Percentiles rank a stretch among this genome's conserved stretches.
Evolutionary conservation across 768 basidiomycete species (phyloP).

Genomic region (Tylopilus rubrobrunneus): DNA sequence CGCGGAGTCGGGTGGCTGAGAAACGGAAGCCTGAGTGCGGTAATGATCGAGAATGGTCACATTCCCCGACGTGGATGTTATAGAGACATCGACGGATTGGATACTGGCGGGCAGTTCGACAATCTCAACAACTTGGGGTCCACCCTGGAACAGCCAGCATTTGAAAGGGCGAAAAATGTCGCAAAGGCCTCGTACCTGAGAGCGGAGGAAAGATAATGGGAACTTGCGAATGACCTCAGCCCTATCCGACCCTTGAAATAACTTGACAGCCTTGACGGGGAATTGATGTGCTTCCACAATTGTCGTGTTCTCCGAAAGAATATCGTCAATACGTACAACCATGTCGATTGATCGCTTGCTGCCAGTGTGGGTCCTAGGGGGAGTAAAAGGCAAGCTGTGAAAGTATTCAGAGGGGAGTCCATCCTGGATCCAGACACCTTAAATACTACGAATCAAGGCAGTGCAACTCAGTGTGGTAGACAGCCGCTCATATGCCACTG

Average conservation of each 20-base stretch:
- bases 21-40: background rate
- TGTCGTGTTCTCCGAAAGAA: background rate
- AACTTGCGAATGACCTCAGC: constrained; percentile 20
- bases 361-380: background rate
- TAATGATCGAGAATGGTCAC: constrained; percentile 16
- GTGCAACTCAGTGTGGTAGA: background rate
- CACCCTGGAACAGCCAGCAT: constrained; percentile 11
- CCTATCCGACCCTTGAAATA: constrained; percentile 10
- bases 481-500: too few species aligned
- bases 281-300: constrained; percentile 11
- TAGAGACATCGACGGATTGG: constrained; percentile 8
- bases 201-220: constrained; percentile 12
- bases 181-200: background rate
- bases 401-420: background rate
- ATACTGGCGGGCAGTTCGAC: constrained; percentile 10
- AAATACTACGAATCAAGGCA: background rate
- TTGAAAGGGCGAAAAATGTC: background rate
- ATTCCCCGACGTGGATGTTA: constrained; percentile 8
- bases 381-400: background rate
- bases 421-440: too few species aligned
- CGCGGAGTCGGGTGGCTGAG: background rate
- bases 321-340: background rate
- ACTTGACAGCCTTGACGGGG: constrained; percentile 17
- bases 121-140: constrained; percentile 13
- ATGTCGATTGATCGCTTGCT: background rate